These are phyloP conservation scores for Fusarium clavum DNA, from an alignment of 2,329 filamentous ascomycete species.

Conservation along the genomic window DNA sequence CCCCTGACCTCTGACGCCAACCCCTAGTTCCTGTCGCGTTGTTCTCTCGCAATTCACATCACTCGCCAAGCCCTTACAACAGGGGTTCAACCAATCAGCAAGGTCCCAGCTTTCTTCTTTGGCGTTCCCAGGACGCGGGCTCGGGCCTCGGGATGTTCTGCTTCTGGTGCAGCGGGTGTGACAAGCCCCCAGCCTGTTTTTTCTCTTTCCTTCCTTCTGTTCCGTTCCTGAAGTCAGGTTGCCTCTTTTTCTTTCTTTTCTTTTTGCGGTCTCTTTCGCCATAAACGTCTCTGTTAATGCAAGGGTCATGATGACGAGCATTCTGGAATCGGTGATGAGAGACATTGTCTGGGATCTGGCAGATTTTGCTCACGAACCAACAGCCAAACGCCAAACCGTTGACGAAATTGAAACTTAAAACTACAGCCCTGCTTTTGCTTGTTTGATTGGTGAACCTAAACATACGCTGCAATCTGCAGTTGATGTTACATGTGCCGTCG, in stretches of 20 bases:
- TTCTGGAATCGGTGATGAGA: neutral
- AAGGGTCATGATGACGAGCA: neutral
- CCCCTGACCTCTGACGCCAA: slow-evolving; percentile 32
- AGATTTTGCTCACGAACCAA: neutral
- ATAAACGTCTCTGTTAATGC: neutral
- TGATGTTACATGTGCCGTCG: neutral
- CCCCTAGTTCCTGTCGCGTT: slow-evolving; percentile 20
- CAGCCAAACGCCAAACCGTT: neutral
- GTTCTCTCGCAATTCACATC: slow-evolving; percentile 33
- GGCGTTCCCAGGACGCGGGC: slow-evolving; percentile 47
- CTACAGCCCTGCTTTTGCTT: neutral
- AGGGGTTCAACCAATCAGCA: slow-evolving; percentile 42
- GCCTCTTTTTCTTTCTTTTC: neutral
- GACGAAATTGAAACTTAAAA: neutral
- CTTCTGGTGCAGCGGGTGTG: slow-evolving; percentile 38
- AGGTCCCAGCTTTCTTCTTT: slow-evolving; percentile 45
- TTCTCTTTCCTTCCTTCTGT: slow-evolving; percentile 1
- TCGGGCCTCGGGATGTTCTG: slow-evolving; percentile 50
- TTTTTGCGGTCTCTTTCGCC: neutral
- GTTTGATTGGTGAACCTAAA: neutral
- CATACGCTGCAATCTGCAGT: neutral
- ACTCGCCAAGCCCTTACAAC: slow-evolving; percentile 18
- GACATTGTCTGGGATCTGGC: neutral
- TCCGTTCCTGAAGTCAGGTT: neutral
- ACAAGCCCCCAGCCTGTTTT: slow-evolving; percentile 36